Conservation (phyloP, 2,329 filamentous ascomycete species). For the Cladosporium phlei region DNA sequence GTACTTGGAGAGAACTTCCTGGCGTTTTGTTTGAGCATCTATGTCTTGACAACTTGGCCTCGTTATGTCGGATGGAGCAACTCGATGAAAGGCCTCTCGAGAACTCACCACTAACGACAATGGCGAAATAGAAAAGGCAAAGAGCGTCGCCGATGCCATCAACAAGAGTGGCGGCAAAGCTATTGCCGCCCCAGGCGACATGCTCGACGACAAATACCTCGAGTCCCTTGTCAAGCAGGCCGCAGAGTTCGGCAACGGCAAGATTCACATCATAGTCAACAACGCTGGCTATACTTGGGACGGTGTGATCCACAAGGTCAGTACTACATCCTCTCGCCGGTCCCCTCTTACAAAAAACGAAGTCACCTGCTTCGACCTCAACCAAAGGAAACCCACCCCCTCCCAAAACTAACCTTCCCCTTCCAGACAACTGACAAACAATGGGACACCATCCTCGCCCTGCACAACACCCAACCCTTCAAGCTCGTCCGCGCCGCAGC, state of each 20-base stretch:
- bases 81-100: too few species aligned
- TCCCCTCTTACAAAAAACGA: neutral
- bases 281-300: slow-evolving; percentile 94
- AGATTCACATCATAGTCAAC: slow-evolving; percentile 88
- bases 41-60: too few species aligned
- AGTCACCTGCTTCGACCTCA: too few species aligned
- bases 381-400: too few species aligned
- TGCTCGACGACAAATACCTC: slow-evolving; percentile 67
- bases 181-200: slow-evolving; percentile 69
- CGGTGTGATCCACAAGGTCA: slow-evolving; percentile 77
- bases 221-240: slow-evolving; percentile 66
- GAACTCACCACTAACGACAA: too few species aligned
- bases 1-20: too few species aligned
- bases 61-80: too few species aligned
- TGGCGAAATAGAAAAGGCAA: slow-evolving; percentile 57
- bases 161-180: slow-evolving; percentile 63
- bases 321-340: too few species aligned
- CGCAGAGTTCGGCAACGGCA: slow-evolving; percentile 75
- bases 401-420: too few species aligned
- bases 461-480: slow-evolving; percentile 84
- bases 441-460: slow-evolving; percentile 80
- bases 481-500: slow-evolving; percentile 73
- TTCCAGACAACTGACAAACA: slow-evolving; percentile 74
- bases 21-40: too few species aligned
- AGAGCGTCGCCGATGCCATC: slow-evolving; percentile 65